phyloP scores from a whole-genome alignment of 768 basidiomycete genomes.

The Boletus subparvulus region DNA sequence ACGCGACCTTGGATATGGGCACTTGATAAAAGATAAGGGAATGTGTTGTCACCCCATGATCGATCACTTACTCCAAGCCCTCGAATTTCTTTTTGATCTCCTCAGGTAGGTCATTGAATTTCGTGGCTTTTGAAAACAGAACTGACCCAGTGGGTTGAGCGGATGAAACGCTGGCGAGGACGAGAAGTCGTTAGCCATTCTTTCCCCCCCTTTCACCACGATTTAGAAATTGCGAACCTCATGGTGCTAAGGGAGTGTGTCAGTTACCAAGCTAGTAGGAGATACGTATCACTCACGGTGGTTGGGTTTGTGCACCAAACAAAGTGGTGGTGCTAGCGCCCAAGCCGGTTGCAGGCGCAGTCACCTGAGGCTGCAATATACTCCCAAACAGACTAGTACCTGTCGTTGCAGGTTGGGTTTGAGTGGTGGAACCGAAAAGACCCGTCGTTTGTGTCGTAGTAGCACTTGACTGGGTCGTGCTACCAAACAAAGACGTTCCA shows the following conservation, averaged over 20 bases:
- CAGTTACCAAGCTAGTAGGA: neutral
- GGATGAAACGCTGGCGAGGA: slow-evolving; percentile 27
- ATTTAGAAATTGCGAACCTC: slow-evolving; percentile 22
- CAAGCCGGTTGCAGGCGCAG: neutral
- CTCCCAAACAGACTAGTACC: slow-evolving; percentile 30
- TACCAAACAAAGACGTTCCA: slow-evolving; percentile 34
- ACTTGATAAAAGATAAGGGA: slow-evolving; percentile 36
- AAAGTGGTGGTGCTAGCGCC: slow-evolving; percentile 11
- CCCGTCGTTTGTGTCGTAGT: slow-evolving; percentile 13
- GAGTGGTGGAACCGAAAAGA: slow-evolving; percentile 20
- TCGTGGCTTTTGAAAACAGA: slow-evolving; percentile 52
- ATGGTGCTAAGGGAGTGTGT: slow-evolving; percentile 15
- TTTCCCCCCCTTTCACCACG: too few species aligned
- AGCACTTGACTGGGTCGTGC: slow-evolving; percentile 15
- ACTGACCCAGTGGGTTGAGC: slow-evolving; percentile 29
- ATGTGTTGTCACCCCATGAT: neutral
- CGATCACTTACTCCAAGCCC: slow-evolving; percentile 58
- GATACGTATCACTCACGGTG: slow-evolving; percentile 25
- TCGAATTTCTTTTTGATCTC: slow-evolving; percentile 63
- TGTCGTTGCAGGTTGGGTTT: slow-evolving; percentile 15
- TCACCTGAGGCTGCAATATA: neutral
- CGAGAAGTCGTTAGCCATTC: neutral
- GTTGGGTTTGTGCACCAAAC: slow-evolving; percentile 33
- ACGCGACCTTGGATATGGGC: slow-evolving; percentile 72
- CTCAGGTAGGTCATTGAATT: slow-evolving; percentile 83